Evolutionary conservation across 192 early-diverging fungal species (phyloP).

Genomic region (Backusella parvicylindrica): DNA sequence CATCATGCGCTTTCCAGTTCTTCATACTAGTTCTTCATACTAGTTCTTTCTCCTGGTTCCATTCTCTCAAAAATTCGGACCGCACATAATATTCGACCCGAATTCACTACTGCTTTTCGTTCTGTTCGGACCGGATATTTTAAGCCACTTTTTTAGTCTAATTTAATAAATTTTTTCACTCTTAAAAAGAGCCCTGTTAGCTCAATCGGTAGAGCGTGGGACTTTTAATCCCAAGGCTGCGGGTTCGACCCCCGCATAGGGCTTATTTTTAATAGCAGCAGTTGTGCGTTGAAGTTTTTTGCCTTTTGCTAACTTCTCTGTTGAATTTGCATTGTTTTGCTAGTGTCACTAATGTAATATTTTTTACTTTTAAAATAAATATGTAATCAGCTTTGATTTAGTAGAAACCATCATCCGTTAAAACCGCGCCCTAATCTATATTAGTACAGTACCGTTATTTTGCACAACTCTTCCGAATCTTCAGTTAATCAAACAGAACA

Average conservation of each 20-base stretch:
- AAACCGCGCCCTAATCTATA: not conserved
- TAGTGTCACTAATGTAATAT: no score
- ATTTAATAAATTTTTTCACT: not conserved
- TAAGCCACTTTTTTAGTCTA: no score
- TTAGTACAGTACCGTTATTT: not conserved
- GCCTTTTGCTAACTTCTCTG: not conserved
- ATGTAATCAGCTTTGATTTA: not conserved
- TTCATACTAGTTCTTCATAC: no score
- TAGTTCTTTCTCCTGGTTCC: no score
- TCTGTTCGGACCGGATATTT: not conserved
- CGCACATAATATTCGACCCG: not conserved
- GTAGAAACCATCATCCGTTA: not conserved
- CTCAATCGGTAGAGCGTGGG: conserved; percentile 13
- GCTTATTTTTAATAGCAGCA: no score
- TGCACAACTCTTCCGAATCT: not conserved
- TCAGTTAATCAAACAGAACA: not conserved
- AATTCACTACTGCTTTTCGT: no score
- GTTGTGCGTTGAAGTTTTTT: not conserved
- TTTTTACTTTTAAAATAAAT: not conserved
- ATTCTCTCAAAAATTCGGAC: not conserved
- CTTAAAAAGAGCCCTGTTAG: not conserved
- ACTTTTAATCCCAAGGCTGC: conserved; percentile 13
- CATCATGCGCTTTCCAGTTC: no score
- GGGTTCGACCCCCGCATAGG: conserved; percentile 9
- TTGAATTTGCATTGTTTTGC: no score